Base-by-base conservation (phyloP, 352 stramenopile genomes). In the Globisporangium abappressorium region DNA sequence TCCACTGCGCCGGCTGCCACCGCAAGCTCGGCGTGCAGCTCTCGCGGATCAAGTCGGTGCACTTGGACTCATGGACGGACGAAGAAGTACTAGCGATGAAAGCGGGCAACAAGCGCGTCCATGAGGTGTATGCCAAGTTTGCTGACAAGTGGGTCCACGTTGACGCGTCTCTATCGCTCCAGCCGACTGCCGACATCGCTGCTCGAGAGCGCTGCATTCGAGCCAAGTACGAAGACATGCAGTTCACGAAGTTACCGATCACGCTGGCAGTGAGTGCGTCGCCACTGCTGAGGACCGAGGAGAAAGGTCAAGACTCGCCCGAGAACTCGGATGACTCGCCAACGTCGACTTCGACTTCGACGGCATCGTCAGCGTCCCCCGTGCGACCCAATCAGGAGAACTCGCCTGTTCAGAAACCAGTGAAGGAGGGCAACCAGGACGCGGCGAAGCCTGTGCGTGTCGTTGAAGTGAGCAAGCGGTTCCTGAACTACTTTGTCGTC, bases 21-120 rank as follows among this genome's bases (percentile, higher is more conserved):
- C 88, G 97, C 55, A 97, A 91, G 62, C 84, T 99, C 28, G 97
- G 97, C 38, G 93, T 98, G 26, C 95, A 99, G 75, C 80, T 99
- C 22, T 98, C 93, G 2, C 80, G 85, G 22, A 70, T 95, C 56
- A 94, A 95, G 60, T 95, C 83, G 14, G 72, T 94, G 28, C 81
- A 93, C 62, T 70, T 95, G 60, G 85, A 95, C 69, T 72, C 79
- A 26, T 95, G 85, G 87, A 80, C 69, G 5, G 82, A 93, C 22
- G 82, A 94, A 4, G 87, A 95, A 65, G 70, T 93, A 5, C 54
- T 67, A 33, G 72, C 79, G 1, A 92, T 93, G 85, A 85, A 89
- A 60, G 83, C 81, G 4, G 86, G 86, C 24, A 95, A 95, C 70
- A 90, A 88, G 62, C 77, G 41, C 18, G 83, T 89, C 9, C 71